Conservation (phyloP, 1,139 yeast genomes). For the Lodderomyces elongisporus region DNA sequence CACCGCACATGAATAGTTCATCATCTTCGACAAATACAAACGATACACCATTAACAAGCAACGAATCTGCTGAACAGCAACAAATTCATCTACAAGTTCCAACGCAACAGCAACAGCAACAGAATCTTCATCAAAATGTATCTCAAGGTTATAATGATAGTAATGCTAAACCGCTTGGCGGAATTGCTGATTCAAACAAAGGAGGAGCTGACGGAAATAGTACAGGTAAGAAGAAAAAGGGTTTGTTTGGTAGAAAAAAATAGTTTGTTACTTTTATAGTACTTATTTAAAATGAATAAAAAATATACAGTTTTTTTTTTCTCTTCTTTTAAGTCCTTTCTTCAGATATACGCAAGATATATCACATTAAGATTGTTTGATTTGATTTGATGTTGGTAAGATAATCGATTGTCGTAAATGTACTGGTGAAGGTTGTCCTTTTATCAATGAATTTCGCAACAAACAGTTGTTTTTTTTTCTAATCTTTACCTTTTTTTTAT, state of each 20-base stretch:
- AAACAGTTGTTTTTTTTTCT: too few species aligned
- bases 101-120: neutral
- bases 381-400: too few species aligned
- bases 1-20: conserved; percentile 25
- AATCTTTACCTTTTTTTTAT: too few species aligned
- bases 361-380: too few species aligned
- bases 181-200: conserved; percentile 18
- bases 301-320: too few species aligned
- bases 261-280: neutral
- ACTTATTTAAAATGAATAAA: conserved; percentile 5
- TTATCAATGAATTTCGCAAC: too few species aligned
- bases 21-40: conserved; percentile 22
- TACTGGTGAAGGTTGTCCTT: too few species aligned
- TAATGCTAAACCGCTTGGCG: conserved; percentile 35
- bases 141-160: conserved; percentile 10
- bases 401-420: too few species aligned
- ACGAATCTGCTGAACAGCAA: conserved; percentile 14
- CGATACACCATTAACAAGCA: conserved; percentile 27
- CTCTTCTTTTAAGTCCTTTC: too few species aligned
- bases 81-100: conserved; percentile 10
- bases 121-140: too few species aligned
- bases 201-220: conserved; percentile 12
- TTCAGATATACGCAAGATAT: too few species aligned
- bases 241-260: conserved; percentile 24
- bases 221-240: conserved; percentile 28